These are phyloP conservation scores for Epichloe amarillans DNA, from an alignment of 2,329 filamentous ascomycete species.

Conservation along the genomic window DNA sequence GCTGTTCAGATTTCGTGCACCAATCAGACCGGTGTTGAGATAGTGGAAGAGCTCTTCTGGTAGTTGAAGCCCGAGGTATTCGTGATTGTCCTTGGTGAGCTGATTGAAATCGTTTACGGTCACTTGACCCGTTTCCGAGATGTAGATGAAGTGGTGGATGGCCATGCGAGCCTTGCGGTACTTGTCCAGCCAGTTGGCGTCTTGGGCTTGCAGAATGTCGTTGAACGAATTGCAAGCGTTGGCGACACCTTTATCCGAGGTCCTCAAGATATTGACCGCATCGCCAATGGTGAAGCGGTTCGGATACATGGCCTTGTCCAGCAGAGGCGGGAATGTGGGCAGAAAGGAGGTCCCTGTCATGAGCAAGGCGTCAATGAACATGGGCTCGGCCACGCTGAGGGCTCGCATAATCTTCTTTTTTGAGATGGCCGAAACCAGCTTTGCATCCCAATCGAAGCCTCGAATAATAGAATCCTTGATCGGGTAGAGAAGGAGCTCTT, in stretches of 20 bases:
- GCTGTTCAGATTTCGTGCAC: slow-evolving; percentile 67
- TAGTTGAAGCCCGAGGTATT: slow-evolving; percentile 80
- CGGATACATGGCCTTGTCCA: slow-evolving; percentile 41
- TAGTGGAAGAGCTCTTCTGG: slow-evolving; percentile 88
- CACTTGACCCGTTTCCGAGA: slow-evolving; percentile 64
- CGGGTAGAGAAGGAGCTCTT: slow-evolving; percentile 76
- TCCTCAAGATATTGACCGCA: slow-evolving; percentile 62
- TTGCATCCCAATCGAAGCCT: slow-evolving; percentile 53
- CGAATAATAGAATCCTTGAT: slow-evolving; percentile 62
- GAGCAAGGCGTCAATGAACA: slow-evolving; percentile 73
- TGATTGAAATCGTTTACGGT: slow-evolving; percentile 59
- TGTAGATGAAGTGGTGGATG: slow-evolving; percentile 76
- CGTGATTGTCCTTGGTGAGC: slow-evolving; percentile 71
- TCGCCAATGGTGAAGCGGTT: slow-evolving; percentile 54
- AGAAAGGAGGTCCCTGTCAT: slow-evolving; percentile 75
- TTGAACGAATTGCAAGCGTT: slow-evolving; percentile 64
- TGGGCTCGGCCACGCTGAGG: slow-evolving; percentile 51
- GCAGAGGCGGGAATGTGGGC: slow-evolving; percentile 64
- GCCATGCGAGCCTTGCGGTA: slow-evolving; percentile 78
- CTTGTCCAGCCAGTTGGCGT: slow-evolving; percentile 67
- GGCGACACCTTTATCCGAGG: slow-evolving; percentile 56
- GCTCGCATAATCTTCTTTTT: slow-evolving; percentile 58
- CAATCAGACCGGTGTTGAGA: slow-evolving; percentile 68
- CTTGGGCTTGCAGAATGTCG: slow-evolving; percentile 60
- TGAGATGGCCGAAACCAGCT: slow-evolving; percentile 50